These are phyloP conservation scores for Tetrahymena malaccensis DNA, from an alignment of 73 alveolate genomes.

Conservation along the genomic window DNA sequence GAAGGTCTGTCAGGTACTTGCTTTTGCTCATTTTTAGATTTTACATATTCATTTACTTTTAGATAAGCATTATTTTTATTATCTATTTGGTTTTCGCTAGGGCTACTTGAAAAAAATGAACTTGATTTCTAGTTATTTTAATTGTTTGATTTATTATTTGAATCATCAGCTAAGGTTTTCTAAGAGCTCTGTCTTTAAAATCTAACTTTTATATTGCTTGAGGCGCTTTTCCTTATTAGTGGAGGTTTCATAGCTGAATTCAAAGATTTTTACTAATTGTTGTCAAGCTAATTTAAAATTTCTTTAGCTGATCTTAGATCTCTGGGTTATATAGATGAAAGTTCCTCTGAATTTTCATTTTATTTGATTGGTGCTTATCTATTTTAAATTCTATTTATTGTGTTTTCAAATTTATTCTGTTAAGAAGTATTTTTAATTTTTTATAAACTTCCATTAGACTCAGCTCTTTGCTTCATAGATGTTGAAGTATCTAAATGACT, in stretches of 20 bases:
- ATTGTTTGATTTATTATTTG: not conserved
- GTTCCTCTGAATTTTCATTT: not conserved
- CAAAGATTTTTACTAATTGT: not conserved
- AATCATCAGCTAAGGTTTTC: not conserved
- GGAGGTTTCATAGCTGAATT: not conserved
- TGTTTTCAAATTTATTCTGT: not conserved
- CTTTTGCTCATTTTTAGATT: not conserved
- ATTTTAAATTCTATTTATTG: not conserved
- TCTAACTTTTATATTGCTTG: not conserved
- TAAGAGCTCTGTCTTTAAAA: not conserved
- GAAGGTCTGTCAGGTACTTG: not conserved
- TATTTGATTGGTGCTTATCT: not conserved
- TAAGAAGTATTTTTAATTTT: not conserved
- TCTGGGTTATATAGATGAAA: not conserved
- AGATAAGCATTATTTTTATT: not conserved
- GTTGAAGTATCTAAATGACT: not conserved
- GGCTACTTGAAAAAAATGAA: not conserved
- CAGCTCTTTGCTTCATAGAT: not conserved
- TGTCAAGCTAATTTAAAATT: not conserved
- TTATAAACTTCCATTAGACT: not conserved
- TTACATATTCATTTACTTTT: not conserved
- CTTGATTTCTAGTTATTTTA: not conserved
- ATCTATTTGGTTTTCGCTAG: not conserved
- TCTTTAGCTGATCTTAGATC: not conserved
- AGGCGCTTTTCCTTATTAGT: not conserved